Conservation (phyloP, 2,329 filamentous ascomycete species). For the Aspergillus brasiliensis region DNA sequence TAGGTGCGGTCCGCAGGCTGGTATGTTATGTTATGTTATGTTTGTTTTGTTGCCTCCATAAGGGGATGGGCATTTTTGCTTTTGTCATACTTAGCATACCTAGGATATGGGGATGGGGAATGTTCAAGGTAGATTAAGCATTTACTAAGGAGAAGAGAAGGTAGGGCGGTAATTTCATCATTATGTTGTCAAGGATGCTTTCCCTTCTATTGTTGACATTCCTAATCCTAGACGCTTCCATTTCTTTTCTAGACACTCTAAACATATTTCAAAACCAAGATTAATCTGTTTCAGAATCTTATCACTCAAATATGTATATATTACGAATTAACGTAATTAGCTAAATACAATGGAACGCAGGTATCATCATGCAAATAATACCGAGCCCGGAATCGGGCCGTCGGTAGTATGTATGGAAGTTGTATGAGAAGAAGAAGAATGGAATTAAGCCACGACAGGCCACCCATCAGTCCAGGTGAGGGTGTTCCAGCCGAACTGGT, state of each 20-base stretch:
- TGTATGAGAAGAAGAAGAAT: neutral
- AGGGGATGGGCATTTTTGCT: too few species aligned
- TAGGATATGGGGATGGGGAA: neutral
- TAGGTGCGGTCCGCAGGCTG: too few species aligned
- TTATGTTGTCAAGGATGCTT: too few species aligned
- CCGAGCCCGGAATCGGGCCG: too few species aligned
- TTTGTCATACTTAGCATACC: too few species aligned
- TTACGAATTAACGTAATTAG: constrained; percentile 1
- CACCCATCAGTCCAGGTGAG: constrained; percentile 48
- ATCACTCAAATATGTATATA: neutral
- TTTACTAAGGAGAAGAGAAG: too few species aligned
- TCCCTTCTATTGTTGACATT: neutral
- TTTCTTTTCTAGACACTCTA: neutral
- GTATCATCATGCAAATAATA: too few species aligned
- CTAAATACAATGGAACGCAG: neutral
- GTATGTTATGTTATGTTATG: too few species aligned
- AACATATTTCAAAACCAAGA: neutral
- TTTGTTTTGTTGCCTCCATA: too few species aligned
- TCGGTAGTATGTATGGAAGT: too few species aligned
- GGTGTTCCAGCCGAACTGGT: constrained; percentile 53
- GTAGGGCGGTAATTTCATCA: too few species aligned
- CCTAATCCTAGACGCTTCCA: neutral
- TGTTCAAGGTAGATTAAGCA: neutral
- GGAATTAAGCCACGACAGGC: constrained; percentile 36
- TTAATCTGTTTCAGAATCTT: too few species aligned